These are phyloP conservation scores for Trichosporon sp. DNA, from an alignment of 1,284 basidiomycete genomes.

Conservation along the genomic window DNA sequence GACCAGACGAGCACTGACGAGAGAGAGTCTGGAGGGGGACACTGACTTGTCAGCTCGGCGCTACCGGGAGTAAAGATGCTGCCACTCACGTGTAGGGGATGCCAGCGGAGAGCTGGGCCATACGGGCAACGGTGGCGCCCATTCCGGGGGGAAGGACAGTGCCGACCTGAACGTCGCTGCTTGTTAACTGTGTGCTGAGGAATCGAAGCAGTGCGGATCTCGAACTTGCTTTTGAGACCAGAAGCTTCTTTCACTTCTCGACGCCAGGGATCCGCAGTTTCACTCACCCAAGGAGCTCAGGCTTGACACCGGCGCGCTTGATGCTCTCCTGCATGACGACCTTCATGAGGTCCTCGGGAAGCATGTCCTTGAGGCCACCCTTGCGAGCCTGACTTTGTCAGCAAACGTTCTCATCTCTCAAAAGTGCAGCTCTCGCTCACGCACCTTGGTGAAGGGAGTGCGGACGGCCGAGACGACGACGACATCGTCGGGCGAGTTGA, in stretches of 20 bases:
- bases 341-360: slow-evolving; percentile 82
- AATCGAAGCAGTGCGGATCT: background rate
- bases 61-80: no score
- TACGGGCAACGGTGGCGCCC: slow-evolving; percentile 83
- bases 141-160: slow-evolving; percentile 91
- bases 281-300: slow-evolving; percentile 43
- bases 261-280: background rate
- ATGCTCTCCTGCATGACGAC: slow-evolving; percentile 69
- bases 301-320: slow-evolving; percentile 44
- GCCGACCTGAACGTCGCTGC: slow-evolving; percentile 81
- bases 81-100: slow-evolving; percentile 66
- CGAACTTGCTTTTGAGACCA: background rate
- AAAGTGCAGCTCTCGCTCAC: slow-evolving; percentile 15
- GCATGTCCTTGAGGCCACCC: slow-evolving; percentile 89
- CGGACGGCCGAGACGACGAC: slow-evolving; percentile 85
- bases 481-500: slow-evolving; percentile 69
- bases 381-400: slow-evolving; percentile 55
- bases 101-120: slow-evolving; percentile 88
- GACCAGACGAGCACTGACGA: slow-evolving; percentile 88
- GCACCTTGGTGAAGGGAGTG: slow-evolving; percentile 86
- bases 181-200: slow-evolving; percentile 44
- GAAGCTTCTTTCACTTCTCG: background rate
- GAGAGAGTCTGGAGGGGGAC: slow-evolving; percentile 82
- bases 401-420: background rate
- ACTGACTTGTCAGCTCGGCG: no score